phyloP scores from a whole-genome alignment of 805 yeast genomes.

The Candida suzukii region DNA sequence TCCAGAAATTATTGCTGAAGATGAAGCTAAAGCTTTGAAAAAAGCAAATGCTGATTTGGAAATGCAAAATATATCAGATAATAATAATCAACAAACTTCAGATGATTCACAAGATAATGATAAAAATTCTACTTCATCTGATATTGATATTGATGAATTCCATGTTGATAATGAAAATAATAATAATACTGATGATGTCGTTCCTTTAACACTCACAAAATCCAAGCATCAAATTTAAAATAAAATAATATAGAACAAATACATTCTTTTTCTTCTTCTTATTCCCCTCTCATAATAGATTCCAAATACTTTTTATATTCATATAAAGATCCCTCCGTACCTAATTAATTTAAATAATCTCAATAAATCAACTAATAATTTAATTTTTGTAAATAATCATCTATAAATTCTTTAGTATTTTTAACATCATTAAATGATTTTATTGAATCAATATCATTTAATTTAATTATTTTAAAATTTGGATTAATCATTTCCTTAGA shows the following conservation, averaged over 20 bases:
- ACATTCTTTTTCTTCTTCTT: no score
- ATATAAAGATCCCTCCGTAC: no score
- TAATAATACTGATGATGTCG: background rate
- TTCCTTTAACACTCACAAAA: background rate
- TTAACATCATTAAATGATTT: background rate
- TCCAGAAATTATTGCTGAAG: conserved; percentile 11
- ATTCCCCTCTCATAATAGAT: no score
- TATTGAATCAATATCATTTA: no score
- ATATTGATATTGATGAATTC: background rate
- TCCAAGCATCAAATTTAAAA: background rate
- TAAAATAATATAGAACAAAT: no score
- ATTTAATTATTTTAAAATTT: conserved; percentile 7
- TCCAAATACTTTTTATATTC: no score
- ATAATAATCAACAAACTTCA: background rate
- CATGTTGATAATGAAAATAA: background rate
- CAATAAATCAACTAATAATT: no score
- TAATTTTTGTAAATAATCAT: no score
- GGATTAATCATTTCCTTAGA: conserved; percentile 10
- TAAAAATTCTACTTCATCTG: background rate
- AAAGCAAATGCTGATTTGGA: background rate
- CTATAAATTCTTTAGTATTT: background rate
- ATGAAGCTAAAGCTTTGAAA: background rate
- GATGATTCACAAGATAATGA: background rate
- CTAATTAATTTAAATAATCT: no score
- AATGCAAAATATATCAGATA: background rate